Evolutionary conservation across 805 yeast species (phyloP), one percentile per base, ranked within the genome.

Genomic region (Candida insectorum): DNA sequence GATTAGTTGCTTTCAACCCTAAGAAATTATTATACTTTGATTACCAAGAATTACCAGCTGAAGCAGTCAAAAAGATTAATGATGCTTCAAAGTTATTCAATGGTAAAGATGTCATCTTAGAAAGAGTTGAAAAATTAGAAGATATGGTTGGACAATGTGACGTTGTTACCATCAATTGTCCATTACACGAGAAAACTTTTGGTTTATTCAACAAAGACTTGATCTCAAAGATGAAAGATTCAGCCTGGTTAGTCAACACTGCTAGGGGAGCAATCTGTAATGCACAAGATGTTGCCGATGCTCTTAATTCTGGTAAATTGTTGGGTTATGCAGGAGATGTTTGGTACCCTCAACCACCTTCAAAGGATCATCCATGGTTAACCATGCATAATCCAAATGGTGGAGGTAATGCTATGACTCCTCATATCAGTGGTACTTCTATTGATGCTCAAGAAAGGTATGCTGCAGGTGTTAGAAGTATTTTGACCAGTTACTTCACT

Each of bases 271-370:
- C 89, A 26, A 84, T 84, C 47, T 73, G 83, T 54, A 78, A 71
- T 36, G 81, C 75, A 30, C 71, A 81, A 51, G 93, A 79, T 47
- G 83, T 84, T 43, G 88, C 86, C 0, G 88, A 69, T 10, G 91
- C 91, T 1, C 73, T 84, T 24, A 53, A 67, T 34, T 61, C 76
- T 24, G 93, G 93, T 31, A 80, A 79, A 47, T 55, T 84, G 31
- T 68, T 81, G 49, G 91, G 89, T 33, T 84, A 83, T 54, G 93
- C 89, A 49, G 93, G 91, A 47, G 93, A 84, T 58, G 93, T 84
- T 33, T 83, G 91, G 87, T 73, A 51, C 65, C 81, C 81, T n/a
- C 94, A 84, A 60, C 94, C 94, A 26, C 85, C 91, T 17, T 87
- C 88, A 43, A 62, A 65, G 34, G 71, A 71, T 56, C 88, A 82